These are phyloP conservation scores for Oxyria digyna DNA, from an alignment of 148 eudicot species.

Conservation along the genomic window DNA sequence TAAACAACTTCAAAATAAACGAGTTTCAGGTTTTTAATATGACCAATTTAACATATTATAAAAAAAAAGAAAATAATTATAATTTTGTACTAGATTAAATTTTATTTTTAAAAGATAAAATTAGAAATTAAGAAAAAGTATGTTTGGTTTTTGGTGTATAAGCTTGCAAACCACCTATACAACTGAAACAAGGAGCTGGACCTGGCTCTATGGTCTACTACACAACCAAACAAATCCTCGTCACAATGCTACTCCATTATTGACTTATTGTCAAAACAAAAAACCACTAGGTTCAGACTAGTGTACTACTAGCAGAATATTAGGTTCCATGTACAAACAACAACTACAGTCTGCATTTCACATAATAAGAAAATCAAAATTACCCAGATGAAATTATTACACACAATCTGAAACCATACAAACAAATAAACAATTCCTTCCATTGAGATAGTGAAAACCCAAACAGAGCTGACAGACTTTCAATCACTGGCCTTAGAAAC, in stretches of 20 bases:
- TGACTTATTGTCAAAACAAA: too few relatives aligned
- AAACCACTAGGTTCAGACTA: neutral
- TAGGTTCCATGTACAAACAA: neutral
- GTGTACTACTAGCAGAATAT: neutral
- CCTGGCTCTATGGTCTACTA: neutral
- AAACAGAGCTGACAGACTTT: neutral
- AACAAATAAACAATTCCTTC: slow-evolving; percentile 3
- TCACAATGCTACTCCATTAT: too few relatives aligned
- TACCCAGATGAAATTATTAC: neutral
- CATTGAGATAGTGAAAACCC: slow-evolving; percentile 1
- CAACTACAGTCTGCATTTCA: neutral
- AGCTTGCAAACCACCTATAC: too few relatives aligned
- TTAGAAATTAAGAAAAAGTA: too few relatives aligned
- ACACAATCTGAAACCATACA: slow-evolving; percentile 2
- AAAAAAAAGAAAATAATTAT: too few relatives aligned
- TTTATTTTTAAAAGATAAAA: too few relatives aligned
- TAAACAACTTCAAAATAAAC: too few relatives aligned
- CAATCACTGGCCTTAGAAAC: slow-evolving; percentile 24
- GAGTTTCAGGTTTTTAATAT: too few relatives aligned
- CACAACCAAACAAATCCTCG: slow-evolving; percentile 5
- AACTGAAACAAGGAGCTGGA: too few relatives aligned
- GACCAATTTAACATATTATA: too few relatives aligned
- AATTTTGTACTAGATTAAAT: too few relatives aligned
- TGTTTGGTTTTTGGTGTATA: too few relatives aligned
- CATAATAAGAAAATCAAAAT: neutral